Evolutionary conservation across 2,329 filamentous ascomycete species (phyloP), one percentile per base, ranked within the genome.

Genomic region (Cordyceps fumosorosea): DNA sequence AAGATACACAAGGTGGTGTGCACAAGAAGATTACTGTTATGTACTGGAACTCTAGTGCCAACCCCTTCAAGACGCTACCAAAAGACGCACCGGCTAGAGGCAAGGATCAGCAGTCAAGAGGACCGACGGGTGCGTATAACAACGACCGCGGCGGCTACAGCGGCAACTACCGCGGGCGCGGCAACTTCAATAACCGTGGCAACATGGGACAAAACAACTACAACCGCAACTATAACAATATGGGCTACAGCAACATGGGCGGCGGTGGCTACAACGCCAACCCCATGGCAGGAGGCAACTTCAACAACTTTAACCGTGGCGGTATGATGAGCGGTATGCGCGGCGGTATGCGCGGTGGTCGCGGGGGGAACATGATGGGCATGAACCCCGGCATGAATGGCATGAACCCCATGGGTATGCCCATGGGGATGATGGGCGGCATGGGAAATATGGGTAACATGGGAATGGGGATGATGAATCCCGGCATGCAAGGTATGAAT

Each of bases 1-100:
- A 84, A 63, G 81, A 81, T 22, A 77, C 74, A 62, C 80, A 79
- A 66, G 78, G 76, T 62, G 80, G 76, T 62, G 80, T 74, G 69
- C 88, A 81, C 65, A 93, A 93, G 73, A 90, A 90, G 71, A 83
- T 89, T 66, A 83, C 81, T 1, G 85, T 90, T 53, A 84, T 85
- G 63, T 97, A 92, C 78, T 89, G 89, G 59, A 88, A 85, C 66
- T 12, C 59, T 42, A 83, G 85, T 54, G 81, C 84, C 67, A 98
- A 98, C 73, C 92, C 93, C 0, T 98, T 96, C 83, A 88, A 89
- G 66, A 97, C 92, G 0, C 78, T 96, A 5, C 93, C 92, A 20
- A 96, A 96, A 77, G 93, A 96, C 72, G 88, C 89, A 0, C 91
- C 90, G 0, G 67, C 74, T 3, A 67, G 75, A 63, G 87, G 82